Percentiles rank a stretch among this genome's conserved stretches.
These are phyloP conservation scores for Leishmania martiniquensis DNA, from an alignment of 208 protist genomes.

Conservation along the genomic window DNA sequence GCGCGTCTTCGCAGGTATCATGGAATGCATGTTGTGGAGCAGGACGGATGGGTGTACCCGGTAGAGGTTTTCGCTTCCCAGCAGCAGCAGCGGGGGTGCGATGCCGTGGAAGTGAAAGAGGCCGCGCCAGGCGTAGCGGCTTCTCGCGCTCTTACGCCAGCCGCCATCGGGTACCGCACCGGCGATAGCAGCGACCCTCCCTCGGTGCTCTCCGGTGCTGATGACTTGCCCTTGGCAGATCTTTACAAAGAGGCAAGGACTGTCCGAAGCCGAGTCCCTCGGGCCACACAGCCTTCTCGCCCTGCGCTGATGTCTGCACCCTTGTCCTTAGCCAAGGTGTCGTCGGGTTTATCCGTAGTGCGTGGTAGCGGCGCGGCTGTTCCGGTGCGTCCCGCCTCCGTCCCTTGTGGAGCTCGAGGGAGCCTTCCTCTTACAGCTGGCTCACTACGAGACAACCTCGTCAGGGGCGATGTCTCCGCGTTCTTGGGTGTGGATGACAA, in stretches of 20 bases:
- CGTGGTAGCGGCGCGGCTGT: conserved; percentile 2
- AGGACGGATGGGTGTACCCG: conserved; percentile 70
- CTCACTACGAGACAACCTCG: background rate
- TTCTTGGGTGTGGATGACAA: conserved; percentile 20
- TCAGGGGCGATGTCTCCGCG: background rate
- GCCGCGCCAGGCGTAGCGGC: background rate
- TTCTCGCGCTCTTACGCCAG: background rate
- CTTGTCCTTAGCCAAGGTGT: background rate
- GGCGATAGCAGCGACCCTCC: background rate
- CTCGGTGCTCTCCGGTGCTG: background rate
- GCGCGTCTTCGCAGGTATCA: conserved; percentile 13
- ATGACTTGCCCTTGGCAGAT: conserved; percentile 11
- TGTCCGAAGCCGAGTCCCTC: background rate
- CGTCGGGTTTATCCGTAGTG: conserved; percentile 10
- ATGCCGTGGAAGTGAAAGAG: background rate
- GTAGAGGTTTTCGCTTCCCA: conserved; percentile 34
- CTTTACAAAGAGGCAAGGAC: background rate
- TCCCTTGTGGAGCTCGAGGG: background rate
- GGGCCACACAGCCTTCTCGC: background rate
- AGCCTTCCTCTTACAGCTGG: background rate
- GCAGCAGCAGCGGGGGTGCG: conserved; percentile 1
- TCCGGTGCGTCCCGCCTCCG: background rate
- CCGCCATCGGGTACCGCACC: background rate
- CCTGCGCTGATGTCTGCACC: background rate
- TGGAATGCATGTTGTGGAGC: conserved; percentile 46